Conservation (phyloP, 345 rosid species). For the Abelmoschus esculentus region DNA sequence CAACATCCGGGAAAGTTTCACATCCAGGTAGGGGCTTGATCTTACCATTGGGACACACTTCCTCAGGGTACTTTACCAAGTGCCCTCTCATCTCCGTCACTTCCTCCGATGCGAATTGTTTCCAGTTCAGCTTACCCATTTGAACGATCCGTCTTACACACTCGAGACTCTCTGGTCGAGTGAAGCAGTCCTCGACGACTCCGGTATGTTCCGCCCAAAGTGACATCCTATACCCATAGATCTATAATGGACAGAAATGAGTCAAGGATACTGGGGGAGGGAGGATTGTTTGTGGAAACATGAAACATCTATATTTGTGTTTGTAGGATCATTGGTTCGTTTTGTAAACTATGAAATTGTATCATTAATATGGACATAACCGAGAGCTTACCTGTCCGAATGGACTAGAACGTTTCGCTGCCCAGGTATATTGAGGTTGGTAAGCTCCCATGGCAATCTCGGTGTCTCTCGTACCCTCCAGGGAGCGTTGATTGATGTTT, state of each 20-base stretch:
- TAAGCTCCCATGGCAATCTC: conserved; percentile 99
- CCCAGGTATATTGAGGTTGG: conserved; percentile 92
- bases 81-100: conserved; percentile 82
- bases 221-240: conserved; percentile 88
- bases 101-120: conserved; percentile 53
- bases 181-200: conserved; percentile 49
- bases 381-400: conserved; percentile 61
- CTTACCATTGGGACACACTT: conserved; percentile 72
- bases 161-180: conserved; percentile 61
- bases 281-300: neutral
- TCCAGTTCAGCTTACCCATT: conserved; percentile 64
- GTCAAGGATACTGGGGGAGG: neutral
- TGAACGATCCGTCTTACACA: conserved; percentile 63
- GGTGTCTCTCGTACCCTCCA: conserved; percentile 94
- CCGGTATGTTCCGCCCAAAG: conserved; percentile 94
- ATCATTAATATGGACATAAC: neutral
- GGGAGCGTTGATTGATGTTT: conserved; percentile 91
- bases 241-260: conserved; percentile 27
- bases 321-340: neutral
- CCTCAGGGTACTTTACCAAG: conserved; percentile 77
- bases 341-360: neutral
- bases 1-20: conserved; percentile 80
- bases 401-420: conserved; percentile 48
- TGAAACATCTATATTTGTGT: neutral
- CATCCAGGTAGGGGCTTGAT: conserved; percentile 60